A percentile compares a stretch with the other conserved stretches of the same genome.
Evolutionary conservation across 2,329 filamentous ascomycete species (phyloP).

Genomic region (Venturia nashicola): DNA sequence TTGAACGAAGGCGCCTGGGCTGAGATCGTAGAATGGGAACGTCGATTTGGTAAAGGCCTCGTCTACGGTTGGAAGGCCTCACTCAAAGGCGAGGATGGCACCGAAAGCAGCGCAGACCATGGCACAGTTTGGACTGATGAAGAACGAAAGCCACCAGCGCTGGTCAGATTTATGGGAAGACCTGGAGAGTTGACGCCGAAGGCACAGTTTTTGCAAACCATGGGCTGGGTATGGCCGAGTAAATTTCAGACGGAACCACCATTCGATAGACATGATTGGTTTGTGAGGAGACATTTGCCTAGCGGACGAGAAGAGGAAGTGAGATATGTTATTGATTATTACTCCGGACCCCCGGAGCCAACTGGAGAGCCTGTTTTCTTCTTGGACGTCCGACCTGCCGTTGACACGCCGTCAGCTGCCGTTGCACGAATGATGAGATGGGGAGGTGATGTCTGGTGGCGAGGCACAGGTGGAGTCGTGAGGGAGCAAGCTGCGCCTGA

Average conservation of each 20-base stretch:
- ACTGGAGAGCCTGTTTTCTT: constrained; percentile 91
- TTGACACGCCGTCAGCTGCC: constrained; percentile 67
- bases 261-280: constrained; percentile 98
- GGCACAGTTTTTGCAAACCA: constrained; percentile 67
- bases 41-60: constrained; percentile 66
- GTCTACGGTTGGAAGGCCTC: constrained; percentile 61
- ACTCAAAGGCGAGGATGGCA: constrained; percentile 59
- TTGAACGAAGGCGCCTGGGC: constrained; percentile 95
- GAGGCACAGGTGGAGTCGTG: constrained; percentile 61
- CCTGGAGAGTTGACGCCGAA: constrained; percentile 88
- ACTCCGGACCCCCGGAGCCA: constrained; percentile 68
- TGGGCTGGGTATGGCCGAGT: constrained; percentile 67
- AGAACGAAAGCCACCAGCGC: constrained; percentile 46
- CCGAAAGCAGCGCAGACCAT: constrained; percentile 37
- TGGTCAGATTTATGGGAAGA: constrained; percentile 79
- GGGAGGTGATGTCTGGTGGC: constrained; percentile 92
- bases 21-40: constrained; percentile 91
- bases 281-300: constrained; percentile 57
- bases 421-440: constrained; percentile 76
- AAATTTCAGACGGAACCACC: constrained; percentile 72
- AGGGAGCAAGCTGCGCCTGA: constrained; percentile 25
- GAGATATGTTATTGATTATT: constrained; percentile 95
- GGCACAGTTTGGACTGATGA: constrained; percentile 22
- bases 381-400: constrained; percentile 82
- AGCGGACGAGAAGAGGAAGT: constrained; percentile 62